These are phyloP conservation scores for Kondoa malvinella DNA, from an alignment of 768 basidiomycete species.

Conservation along the genomic window DNA sequence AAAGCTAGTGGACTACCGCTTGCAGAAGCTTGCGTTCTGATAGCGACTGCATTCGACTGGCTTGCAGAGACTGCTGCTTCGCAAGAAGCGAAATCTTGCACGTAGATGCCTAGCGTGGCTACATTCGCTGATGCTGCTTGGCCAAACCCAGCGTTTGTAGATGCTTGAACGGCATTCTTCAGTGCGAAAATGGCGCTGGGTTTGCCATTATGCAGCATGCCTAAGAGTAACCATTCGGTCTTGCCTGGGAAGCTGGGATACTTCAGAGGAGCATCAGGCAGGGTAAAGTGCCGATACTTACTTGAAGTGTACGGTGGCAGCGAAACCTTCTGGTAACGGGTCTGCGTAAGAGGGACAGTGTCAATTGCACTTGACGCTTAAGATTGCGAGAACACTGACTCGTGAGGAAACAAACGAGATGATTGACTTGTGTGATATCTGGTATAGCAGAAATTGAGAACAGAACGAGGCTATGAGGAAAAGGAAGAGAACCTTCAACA, in stretches of 20 bases:
- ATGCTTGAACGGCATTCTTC: neutral
- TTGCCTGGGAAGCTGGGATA: neutral
- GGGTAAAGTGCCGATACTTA: neutral
- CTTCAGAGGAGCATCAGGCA: no score
- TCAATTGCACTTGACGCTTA: no score
- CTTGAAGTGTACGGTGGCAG: neutral
- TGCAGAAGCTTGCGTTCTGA: neutral
- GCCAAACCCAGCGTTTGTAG: slow-evolving; percentile 7
- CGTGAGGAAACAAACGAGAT: slow-evolving; percentile 1
- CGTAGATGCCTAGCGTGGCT: slow-evolving; percentile 13
- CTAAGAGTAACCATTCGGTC: neutral
- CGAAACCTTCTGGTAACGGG: slow-evolving; percentile 6
- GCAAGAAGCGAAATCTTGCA: slow-evolving; percentile 7
- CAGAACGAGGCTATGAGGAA: neutral
- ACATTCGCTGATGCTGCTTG: neutral
- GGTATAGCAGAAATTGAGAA: neutral
- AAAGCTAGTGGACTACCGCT: neutral
- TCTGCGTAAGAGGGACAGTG: neutral
- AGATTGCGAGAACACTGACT: slow-evolving; percentile 1
- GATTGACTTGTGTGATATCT: slow-evolving; percentile 1
- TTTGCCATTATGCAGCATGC: slow-evolving; percentile 16
- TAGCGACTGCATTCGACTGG: neutral
- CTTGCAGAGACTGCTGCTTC: slow-evolving; percentile 11
- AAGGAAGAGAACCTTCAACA: neutral
- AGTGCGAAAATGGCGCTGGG: slow-evolving; percentile 17